phyloP scores from a whole-genome alignment of 371 early-diverging fungal species.

The Furculomyces boomerangus region DNA sequence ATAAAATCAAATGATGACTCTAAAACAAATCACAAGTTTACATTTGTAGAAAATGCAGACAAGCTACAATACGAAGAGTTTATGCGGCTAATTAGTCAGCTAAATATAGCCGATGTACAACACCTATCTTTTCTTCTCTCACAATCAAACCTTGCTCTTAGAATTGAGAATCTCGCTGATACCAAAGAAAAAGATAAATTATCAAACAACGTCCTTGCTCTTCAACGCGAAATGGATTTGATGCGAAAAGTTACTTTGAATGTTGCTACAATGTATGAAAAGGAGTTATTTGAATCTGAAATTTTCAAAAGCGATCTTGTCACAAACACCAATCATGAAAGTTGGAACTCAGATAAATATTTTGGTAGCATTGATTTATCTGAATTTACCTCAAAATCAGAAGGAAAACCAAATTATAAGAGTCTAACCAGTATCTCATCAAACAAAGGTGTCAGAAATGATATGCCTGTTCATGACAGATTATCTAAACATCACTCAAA shows the following conservation, averaged over 20 bases:
- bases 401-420: no score
- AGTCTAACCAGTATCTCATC: no score
- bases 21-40: slow-evolving; percentile 8
- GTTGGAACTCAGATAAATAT: no score
- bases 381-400: no score
- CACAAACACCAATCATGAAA: no score
- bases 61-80: slow-evolving; percentile 31
- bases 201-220: slow-evolving; percentile 38
- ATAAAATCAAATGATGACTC: slow-evolving; percentile 18
- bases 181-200: slow-evolving; percentile 36
- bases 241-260: slow-evolving; percentile 66
- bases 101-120: slow-evolving; percentile 48
- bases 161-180: slow-evolving; percentile 39
- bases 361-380: no score
- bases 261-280: slow-evolving; percentile 60
- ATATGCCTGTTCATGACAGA: no score
- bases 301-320: no score
- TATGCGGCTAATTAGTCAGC: slow-evolving; percentile 40
- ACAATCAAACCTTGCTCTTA: slow-evolving; percentile 53
- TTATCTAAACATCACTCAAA: no score
- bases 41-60: slow-evolving; percentile 24
- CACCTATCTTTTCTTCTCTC: slow-evolving; percentile 48
- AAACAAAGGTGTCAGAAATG: no score
- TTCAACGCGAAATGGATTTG: slow-evolving; percentile 50
- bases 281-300: slow-evolving; percentile 45